Evolutionary conservation across 176 grass and related monocot species (phyloP), one percentile per base, ranked within the genome.

Genomic region (Triticum monococcum): DNA sequence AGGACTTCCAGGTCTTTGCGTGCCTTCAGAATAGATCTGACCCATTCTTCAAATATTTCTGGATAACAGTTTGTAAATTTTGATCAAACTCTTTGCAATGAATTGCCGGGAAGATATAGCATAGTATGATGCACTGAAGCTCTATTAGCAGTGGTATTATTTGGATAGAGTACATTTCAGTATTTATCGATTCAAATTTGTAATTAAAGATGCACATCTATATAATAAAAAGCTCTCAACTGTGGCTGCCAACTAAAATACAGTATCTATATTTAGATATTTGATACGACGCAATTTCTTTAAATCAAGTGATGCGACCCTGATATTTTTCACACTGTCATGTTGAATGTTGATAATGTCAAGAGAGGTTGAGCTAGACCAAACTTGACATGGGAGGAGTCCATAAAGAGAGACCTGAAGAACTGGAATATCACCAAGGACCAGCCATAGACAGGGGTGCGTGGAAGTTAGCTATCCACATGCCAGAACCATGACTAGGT

Each of bases 11-110:
- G 86, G 87, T 94, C 90, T 80, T 87, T 94, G 48, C 87, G 87
- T 68, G 88, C 84, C 85, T 96, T 93, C 64, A 98, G 88, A 85
- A 96, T 86, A 64, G 82, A 98, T 92, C 96, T 92, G 52, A 64
- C 89, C 90, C 90, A 94, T 87, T 96, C 96, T 83, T 98, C 92
- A 80, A 94, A 94, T 64, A 91, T 71, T 79, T 81, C 96, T 98
- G 87, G 83, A 92, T 8, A 45, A 77, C 24, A 84, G 28, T 79
- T 74, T 74, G 32, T 74, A 20, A 88, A 60, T 17, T 84, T 79
- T 77, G 77, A 83, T 78, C 40, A 82, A 77, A 54, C 59, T 56
- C 52, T 66, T 7, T 82, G 38, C 26, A 18, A 37, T 41, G 61
- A 61, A 83, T 36, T 88, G 30, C 46, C 72, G 80, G 26, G 26